phyloP scores from a whole-genome alignment of 2,329 filamentous ascomycete species.

The Ramichloridium luteum region DNA sequence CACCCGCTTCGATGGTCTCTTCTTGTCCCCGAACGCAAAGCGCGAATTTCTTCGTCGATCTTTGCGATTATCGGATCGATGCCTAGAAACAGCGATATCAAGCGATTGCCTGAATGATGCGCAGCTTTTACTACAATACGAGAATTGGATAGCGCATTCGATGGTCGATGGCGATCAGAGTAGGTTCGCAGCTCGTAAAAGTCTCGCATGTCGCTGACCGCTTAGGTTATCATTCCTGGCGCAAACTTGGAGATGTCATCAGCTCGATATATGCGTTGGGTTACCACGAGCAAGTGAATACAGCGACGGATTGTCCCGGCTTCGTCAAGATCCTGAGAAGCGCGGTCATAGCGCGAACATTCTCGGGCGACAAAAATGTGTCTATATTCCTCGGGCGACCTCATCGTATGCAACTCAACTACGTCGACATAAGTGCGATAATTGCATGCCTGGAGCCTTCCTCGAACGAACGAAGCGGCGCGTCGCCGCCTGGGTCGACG shows the following conservation, averaged over 20 bases:
- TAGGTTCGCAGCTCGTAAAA: constrained; percentile 16
- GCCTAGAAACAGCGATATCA: constrained; percentile 26
- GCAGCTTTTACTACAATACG: constrained; percentile 35
- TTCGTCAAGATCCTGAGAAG: constrained; percentile 33
- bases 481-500: no score
- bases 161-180: constrained; percentile 35
- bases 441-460: not conserved
- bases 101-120: constrained; percentile 32
- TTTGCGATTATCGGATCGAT: constrained; percentile 20
- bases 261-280: constrained; percentile 37
- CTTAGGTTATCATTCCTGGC: constrained; percentile 37
- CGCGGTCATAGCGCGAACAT: constrained; percentile 31
- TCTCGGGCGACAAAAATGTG: constrained; percentile 36
- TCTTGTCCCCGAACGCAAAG: constrained; percentile 16
- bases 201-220: constrained; percentile 5
- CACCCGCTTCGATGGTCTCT: constrained; percentile 22
- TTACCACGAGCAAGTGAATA: constrained; percentile 32
- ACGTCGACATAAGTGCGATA: constrained; percentile 26
- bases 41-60: constrained; percentile 19
- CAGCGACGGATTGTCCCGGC: constrained; percentile 20
- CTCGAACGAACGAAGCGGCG: no score
- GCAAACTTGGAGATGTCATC: constrained; percentile 35
- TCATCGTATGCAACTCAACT: constrained; percentile 33
- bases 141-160: constrained; percentile 36
- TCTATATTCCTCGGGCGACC: constrained; percentile 41